Conservation (phyloP, 306 rosid genomes). For the Acacia crassicarpa region DNA sequence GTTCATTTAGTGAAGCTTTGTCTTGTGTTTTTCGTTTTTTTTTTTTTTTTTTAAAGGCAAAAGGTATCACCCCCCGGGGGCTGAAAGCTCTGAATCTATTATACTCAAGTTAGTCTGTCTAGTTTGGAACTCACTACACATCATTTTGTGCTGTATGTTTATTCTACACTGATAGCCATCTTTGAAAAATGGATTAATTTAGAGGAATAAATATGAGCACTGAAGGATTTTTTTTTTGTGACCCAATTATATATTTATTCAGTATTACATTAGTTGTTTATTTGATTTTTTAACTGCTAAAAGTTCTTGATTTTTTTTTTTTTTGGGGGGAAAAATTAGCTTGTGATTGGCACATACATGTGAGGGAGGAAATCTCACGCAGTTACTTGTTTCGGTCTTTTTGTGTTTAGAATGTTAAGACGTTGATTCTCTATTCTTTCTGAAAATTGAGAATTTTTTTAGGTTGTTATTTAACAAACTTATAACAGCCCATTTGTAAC, state of each 20-base stretch:
- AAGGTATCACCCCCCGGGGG: too few relatives aligned
- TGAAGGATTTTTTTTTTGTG: neutral
- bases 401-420: conserved; percentile 21
- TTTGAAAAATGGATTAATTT: neutral
- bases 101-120: neutral
- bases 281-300: neutral
- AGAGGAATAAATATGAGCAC: neutral
- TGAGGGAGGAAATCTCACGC: neutral
- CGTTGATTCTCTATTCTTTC: conserved; percentile 4
- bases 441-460: neutral
- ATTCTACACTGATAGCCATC: neutral
- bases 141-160: neutral
- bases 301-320: neutral
- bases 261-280: neutral
- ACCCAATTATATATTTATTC: neutral
- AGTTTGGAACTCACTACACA: neutral
- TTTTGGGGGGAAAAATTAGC: neutral
- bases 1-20: neutral
- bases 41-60: too few relatives aligned
- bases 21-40: neutral
- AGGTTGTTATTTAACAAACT: conserved; percentile 11
- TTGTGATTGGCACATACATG: neutral
- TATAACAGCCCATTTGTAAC: conserved; percentile 46
- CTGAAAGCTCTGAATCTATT: too few relatives aligned
- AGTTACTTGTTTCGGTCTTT: conserved; percentile 9